A percentile compares a stretch with the other conserved stretches of the same genome.
Conservation (phyloP, 768 basidiomycete genomes). For the Suillus lakei region DNA sequence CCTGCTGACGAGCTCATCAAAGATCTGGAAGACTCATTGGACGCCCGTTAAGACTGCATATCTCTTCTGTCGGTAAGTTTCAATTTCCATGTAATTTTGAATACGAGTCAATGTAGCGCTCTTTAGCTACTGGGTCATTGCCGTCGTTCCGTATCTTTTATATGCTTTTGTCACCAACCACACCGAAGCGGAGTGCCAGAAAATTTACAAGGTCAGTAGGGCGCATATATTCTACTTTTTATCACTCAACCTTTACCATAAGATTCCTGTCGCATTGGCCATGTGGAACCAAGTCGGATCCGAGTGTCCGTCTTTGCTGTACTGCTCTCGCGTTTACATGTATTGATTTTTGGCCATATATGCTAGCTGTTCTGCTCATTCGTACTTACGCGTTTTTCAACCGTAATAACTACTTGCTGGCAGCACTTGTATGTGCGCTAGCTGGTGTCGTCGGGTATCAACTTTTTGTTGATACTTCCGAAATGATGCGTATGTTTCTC, state of each 20-base stretch:
- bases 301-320: slow-evolving; percentile 54
- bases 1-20: slow-evolving; percentile 9
- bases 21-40: slow-evolving; percentile 87
- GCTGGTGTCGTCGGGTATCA: slow-evolving; percentile 81
- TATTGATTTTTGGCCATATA: slow-evolving; percentile 16
- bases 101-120: slow-evolving; percentile 10
- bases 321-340: background rate
- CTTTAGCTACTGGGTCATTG: slow-evolving; percentile 80
- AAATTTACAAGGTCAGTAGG: slow-evolving; percentile 64
- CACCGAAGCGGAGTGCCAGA: slow-evolving; percentile 61
- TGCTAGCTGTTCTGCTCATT: slow-evolving; percentile 73
- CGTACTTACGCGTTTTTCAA: slow-evolving; percentile 89
- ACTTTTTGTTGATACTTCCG: slow-evolving; percentile 76
- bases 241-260: slow-evolving; percentile 5
- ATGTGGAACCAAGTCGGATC: slow-evolving; percentile 91
- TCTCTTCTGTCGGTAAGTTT: slow-evolving; percentile 78
- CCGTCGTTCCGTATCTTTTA: slow-evolving; percentile 77
- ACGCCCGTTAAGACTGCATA: slow-evolving; percentile 84
- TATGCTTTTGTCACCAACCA: slow-evolving; percentile 80
- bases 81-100: slow-evolving; percentile 19
- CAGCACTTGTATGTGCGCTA: slow-evolving; percentile 65
- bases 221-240: background rate
- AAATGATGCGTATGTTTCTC: slow-evolving; percentile 68
- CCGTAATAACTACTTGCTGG: slow-evolving; percentile 69
- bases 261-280: slow-evolving; percentile 82